Conservation (phyloP, 441 rosid genomes). For the Viola pubescens region DNA sequence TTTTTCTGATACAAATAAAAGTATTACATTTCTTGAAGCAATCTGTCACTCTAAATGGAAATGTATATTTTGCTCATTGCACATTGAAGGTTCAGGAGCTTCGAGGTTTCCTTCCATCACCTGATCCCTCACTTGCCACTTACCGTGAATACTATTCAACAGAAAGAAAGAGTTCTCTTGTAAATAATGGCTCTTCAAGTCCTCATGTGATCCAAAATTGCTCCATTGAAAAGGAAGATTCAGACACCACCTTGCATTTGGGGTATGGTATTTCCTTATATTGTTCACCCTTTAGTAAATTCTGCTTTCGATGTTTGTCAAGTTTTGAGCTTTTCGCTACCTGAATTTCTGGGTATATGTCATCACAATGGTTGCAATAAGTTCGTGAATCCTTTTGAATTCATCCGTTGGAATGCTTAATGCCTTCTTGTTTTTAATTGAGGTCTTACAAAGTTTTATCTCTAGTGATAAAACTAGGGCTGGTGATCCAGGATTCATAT, state of each 20-base stretch:
- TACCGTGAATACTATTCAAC: constrained; percentile 44
- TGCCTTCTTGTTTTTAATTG: too few species aligned
- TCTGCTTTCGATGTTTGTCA: too few species aligned
- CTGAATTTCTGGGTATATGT: too few species aligned
- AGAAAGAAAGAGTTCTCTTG: constrained; percentile 36
- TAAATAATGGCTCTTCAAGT: constrained; percentile 29
- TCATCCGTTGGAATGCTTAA: too few species aligned
- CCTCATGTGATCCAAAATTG: constrained; percentile 31
- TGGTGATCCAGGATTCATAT: too few species aligned
- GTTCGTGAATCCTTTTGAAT: too few species aligned
- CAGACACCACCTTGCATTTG: constrained; percentile 75
- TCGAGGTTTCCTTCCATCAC: constrained; percentile 52
- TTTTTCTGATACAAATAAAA: constrained; percentile 9
- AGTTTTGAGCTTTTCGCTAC: too few species aligned
- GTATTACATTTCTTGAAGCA: background rate
- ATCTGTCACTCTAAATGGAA: background rate
- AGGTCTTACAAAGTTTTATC: too few species aligned
- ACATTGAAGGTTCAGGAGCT: constrained; percentile 67
- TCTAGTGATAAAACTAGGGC: too few species aligned
- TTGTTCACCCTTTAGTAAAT: background rate
- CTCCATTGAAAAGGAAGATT: constrained; percentile 47
- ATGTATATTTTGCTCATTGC: background rate
- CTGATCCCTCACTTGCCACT: constrained; percentile 33
- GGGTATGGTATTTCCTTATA: constrained; percentile 41
- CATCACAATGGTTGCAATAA: too few species aligned